Base-by-base conservation (phyloP, 345 rosid species). In the Eucalyptus cladocalyx region DNA sequence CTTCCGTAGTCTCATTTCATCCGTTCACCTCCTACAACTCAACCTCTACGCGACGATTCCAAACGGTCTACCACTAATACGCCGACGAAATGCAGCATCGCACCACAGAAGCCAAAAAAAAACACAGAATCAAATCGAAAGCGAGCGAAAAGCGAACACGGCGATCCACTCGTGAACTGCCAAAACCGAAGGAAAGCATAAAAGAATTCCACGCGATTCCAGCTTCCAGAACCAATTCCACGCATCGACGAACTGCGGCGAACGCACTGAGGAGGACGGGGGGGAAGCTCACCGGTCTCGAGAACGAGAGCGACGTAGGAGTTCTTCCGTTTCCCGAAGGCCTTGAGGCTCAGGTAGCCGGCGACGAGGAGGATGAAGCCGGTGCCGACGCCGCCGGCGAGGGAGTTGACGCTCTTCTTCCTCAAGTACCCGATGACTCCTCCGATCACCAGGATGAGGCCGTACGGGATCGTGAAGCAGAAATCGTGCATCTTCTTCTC, bases 391-490 rank as follows among this genome's bases (percentile, higher is more conserved):
- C 99, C 99, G 34, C 99, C 99, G 65, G 90, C 99, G 43, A 98
- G 91, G 26, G 99, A 98, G 30, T 97, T 93, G 40, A 91, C 48
- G 93, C 98, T 97, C 88, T 97, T 95, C 94, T 94, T 98, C 93
- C 92, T 97, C 86, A 93, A 81, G 89, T 89, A 97, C 28, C 99
- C 99, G 40, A 97, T 86, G 53, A 95, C 90, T 17, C 99, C 99
- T n/a, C 99, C 99, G 40, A 89, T 94, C 90, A 97, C 92, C 37
- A 97, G 94, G 58, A 97, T 88, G 94, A 98, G 62, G 86, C 99
- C 99, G 90, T 98, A 98, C 47, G 99, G 99, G 94, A 97, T 95
- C 87, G 99, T 97, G 93, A 97, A 94, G 94, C 99, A 98, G 94
- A 98, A 98, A 93, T 98, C 99, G 91, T 97, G 97, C 99, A 98